Conservation (phyloP, 1,284 basidiomycete species). For the Hypsizygus ulmarius region DNA sequence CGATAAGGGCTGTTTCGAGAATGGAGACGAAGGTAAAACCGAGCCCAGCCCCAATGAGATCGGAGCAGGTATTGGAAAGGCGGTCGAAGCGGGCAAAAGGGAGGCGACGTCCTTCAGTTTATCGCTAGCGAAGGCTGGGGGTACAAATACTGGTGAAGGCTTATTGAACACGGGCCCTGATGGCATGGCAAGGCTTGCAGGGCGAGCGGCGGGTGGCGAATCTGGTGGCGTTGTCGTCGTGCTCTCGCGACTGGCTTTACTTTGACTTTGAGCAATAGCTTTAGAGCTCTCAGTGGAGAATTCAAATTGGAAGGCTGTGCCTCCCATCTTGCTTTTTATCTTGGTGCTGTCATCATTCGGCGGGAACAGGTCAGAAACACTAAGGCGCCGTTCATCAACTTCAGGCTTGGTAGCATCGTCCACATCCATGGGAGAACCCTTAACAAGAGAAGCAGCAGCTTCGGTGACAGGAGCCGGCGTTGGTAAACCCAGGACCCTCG, state of each 20-base stretch:
- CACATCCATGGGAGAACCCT: background rate
- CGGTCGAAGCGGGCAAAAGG: constrained; percentile 29
- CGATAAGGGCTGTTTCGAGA: constrained; percentile 34
- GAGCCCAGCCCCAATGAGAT: constrained; percentile 6
- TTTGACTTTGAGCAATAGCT: background rate
- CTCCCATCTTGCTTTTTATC: constrained; percentile 31
- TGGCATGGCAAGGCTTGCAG: constrained; percentile 34
- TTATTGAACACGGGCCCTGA: constrained; percentile 56
- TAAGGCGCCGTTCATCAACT: constrained; percentile 38
- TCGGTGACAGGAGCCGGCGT: background rate
- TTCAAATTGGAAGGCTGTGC: constrained; percentile 23
- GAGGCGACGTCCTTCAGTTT: constrained; percentile 10
- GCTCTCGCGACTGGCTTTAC: constrained; percentile 23
- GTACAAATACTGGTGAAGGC: constrained; percentile 54
- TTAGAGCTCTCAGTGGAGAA: constrained; percentile 5
- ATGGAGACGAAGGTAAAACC: constrained; percentile 30
- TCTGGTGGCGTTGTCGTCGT: constrained; percentile 59
- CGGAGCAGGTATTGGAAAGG: constrained; percentile 40
- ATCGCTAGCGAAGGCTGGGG: constrained; percentile 30
- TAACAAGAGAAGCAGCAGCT: constrained; percentile 12
- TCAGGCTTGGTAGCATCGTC: background rate
- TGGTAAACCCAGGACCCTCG: constrained; percentile 21
- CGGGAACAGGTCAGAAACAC: constrained; percentile 52
- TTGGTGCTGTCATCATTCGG: constrained; percentile 26
- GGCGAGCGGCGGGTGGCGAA: constrained; percentile 47